Evolutionary conservation across 2,329 filamentous ascomycete genomes (phyloP).

Genomic region (Colletotrichum truncatum): DNA sequence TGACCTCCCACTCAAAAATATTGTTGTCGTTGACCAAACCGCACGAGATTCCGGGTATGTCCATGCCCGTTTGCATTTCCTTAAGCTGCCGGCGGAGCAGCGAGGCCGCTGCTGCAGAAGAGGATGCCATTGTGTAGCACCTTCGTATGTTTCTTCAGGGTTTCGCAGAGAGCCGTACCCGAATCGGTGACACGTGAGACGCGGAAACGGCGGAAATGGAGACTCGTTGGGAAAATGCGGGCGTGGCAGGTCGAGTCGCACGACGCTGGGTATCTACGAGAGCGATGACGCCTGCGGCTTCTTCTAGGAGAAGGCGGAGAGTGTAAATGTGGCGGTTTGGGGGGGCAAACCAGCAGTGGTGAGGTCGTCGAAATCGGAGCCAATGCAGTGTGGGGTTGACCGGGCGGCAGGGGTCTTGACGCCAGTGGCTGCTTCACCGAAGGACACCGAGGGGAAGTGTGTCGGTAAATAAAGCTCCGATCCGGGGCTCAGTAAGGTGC

Average conservation of each 20-base stretch:
- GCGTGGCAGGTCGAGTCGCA: too few species aligned
- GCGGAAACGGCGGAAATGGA: too few species aligned
- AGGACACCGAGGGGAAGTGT: neutral
- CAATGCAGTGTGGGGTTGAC: slow-evolving; percentile 25
- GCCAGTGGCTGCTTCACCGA: slow-evolving; percentile 9
- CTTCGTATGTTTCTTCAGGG: too few species aligned
- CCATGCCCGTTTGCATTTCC: slow-evolving; percentile 90
- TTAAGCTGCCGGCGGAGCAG: slow-evolving; percentile 89
- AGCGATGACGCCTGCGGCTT: too few species aligned
- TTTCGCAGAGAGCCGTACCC: too few species aligned
- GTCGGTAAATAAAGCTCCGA: neutral
- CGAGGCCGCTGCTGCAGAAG: slow-evolving; percentile 68
- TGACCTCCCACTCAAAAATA: slow-evolving; percentile 98
- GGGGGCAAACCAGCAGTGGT: neutral
- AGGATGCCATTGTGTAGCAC: slow-evolving; percentile 49
- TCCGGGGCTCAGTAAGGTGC: neutral
- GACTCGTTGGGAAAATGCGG: too few species aligned
- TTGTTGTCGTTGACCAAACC: slow-evolving; percentile 86
- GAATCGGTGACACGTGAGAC: neutral
- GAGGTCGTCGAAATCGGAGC: slow-evolving; percentile 24
- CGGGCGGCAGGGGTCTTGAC: slow-evolving; percentile 17
- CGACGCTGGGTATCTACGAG: too few species aligned
- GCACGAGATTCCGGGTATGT: slow-evolving; percentile 93
- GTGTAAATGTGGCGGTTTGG: neutral
- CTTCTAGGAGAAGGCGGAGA: too few species aligned